Percentiles rank a stretch among this genome's conserved stretches.
These are phyloP conservation scores for Chlamydomonas schloesseri DNA, from an alignment of 139 green algal genomes.

Conservation along the genomic window DNA sequence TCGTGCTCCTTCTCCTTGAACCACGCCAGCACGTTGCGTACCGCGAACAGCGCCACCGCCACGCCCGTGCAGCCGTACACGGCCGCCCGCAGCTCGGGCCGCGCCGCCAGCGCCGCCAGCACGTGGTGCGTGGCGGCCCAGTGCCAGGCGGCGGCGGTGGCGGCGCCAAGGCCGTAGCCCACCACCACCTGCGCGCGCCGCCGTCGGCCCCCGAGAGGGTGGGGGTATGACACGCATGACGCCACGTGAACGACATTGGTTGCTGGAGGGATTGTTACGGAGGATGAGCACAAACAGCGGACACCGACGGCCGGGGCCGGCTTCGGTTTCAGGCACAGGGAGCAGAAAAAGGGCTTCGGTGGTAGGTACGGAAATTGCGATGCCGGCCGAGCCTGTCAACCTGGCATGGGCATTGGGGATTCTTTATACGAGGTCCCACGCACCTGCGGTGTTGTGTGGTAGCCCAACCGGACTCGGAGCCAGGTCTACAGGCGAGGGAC, in stretches of 20 bases:
- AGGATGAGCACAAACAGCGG: neutral
- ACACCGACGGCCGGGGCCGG: neutral
- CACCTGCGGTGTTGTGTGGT: constrained; percentile 76
- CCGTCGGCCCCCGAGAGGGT: too few relatives aligned
- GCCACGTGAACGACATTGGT: too few relatives aligned
- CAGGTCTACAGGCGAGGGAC: constrained; percentile 60
- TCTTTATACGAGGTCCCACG: neutral
- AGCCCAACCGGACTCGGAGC: constrained; percentile 76
- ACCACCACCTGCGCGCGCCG: constrained; percentile 66
- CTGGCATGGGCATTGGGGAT: too few relatives aligned
- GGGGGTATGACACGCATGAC: too few relatives aligned
- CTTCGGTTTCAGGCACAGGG: neutral
- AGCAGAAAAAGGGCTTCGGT: too few relatives aligned
- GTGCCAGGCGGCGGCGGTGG: constrained; percentile 51
- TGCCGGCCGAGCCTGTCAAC: too few relatives aligned
- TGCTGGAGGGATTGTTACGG: neutral
- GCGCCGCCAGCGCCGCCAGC: neutral
- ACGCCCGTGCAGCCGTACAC: constrained; percentile 26
- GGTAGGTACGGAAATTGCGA: neutral
- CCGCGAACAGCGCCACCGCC: constrained; percentile 26
- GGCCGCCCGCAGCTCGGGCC: neutral
- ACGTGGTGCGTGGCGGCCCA: neutral
- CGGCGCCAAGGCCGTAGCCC: constrained; percentile 64
- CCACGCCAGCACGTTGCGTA: constrained; percentile 47
- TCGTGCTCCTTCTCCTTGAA: constrained; percentile 17